Conservation (phyloP, 2,329 filamentous ascomycete species). For the Sclerotinia spermophila region DNA sequence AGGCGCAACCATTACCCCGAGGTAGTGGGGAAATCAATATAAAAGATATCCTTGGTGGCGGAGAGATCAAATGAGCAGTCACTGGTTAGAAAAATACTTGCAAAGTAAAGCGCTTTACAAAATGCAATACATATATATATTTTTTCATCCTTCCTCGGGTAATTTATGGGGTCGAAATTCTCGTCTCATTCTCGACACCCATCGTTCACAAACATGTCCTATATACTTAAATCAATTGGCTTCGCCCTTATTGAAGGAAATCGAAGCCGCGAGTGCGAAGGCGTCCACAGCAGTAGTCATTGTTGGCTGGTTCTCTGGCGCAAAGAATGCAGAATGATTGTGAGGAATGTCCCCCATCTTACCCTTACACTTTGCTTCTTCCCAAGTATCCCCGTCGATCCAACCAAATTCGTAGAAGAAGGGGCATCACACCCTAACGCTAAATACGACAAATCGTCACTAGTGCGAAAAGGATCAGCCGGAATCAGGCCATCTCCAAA, state of each 20-base stretch:
- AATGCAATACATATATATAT: not conserved
- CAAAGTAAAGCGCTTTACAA: not conserved
- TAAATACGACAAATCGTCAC: constrained; percentile 43
- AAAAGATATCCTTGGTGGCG: constrained; percentile 67
- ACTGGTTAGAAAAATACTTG: not conserved
- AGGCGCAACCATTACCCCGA: constrained; percentile 74
- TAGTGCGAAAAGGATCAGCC: constrained; percentile 20
- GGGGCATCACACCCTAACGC: constrained; percentile 33
- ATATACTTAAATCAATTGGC: not conserved
- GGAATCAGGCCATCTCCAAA: constrained; percentile 20
- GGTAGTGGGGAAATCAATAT: constrained; percentile 85
- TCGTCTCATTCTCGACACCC: not conserved
- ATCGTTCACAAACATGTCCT: not conserved
- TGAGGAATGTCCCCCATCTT: constrained; percentile 39
- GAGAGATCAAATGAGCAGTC: constrained; percentile 30
- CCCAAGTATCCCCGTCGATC: not conserved
- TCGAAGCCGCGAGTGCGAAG: constrained; percentile 49
- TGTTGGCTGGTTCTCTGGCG: constrained; percentile 56
- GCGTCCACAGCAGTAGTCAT: constrained; percentile 51
- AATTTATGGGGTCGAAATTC: not conserved
- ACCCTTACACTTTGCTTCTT: not conserved
- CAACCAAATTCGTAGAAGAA: not conserved
- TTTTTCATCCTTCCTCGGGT: not conserved
- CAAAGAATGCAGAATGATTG: constrained; percentile 58
- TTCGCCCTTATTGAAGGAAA: constrained; percentile 35